Evolutionary conservation across 2,329 filamentous ascomycete species (phyloP).

Genomic region (Stagonosporopsis cucurbitacearum): DNA sequence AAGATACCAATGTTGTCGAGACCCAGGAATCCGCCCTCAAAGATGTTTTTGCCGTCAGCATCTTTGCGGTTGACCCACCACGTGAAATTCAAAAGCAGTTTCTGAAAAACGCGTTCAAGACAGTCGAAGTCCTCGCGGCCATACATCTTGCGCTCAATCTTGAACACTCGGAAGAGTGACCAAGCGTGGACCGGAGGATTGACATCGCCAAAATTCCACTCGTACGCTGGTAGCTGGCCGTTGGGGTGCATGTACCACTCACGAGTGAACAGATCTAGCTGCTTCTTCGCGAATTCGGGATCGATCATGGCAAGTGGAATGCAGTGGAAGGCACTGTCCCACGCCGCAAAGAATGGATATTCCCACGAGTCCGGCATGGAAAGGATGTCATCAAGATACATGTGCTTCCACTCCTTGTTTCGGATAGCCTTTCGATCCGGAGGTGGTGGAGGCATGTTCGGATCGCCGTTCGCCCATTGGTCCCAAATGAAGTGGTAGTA

Average conservation of each 20-base stretch:
- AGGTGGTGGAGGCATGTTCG: slow-evolving; percentile 84
- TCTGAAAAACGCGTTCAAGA: slow-evolving; percentile 94
- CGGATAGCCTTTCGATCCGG: slow-evolving; percentile 78
- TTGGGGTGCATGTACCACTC: slow-evolving; percentile 99
- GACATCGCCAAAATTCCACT: slow-evolving; percentile 98
- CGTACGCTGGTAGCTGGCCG: slow-evolving; percentile 88
- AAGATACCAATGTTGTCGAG: slow-evolving; percentile 97
- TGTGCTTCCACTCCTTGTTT: slow-evolving; percentile 91
- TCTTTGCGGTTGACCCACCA: slow-evolving; percentile 99
- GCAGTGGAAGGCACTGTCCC: slow-evolving; percentile 97
- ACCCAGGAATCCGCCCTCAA: slow-evolving; percentile 94
- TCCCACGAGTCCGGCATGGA: slow-evolving; percentile 99
- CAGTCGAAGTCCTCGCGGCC: slow-evolving; percentile 94
- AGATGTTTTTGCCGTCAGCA: slow-evolving; percentile 92
- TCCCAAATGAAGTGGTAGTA: slow-evolving; percentile 98
- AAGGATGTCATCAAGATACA: slow-evolving; percentile 91
- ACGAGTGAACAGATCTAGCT: slow-evolving; percentile 91
- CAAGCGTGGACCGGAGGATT: slow-evolving; percentile 97
- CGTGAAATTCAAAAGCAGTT: slow-evolving; percentile 93
- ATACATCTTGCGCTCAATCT: slow-evolving; percentile 97
- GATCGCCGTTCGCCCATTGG: slow-evolving; percentile 95
- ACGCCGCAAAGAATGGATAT: slow-evolving; percentile 96
- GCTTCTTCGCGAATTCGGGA: slow-evolving; percentile 97
- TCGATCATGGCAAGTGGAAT: slow-evolving; percentile 97
- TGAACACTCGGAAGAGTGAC: slow-evolving; percentile 95